Evolutionary conservation across 768 basidiomycete genomes (phyloP).

Genomic region (Lentinula sp.): DNA sequence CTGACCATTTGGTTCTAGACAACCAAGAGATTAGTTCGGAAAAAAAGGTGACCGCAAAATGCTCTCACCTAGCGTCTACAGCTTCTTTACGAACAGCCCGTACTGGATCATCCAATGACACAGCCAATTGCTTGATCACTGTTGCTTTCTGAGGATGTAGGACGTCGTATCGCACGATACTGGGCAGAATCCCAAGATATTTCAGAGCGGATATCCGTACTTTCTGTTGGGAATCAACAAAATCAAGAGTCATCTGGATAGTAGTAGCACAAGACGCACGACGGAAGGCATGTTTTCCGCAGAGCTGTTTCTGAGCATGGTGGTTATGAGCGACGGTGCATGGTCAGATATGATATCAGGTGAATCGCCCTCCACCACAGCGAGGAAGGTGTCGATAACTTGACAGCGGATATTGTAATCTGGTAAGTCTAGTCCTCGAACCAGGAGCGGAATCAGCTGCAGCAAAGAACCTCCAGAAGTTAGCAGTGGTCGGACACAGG

Average conservation of each 20-base stretch:
- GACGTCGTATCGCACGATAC: conserved; percentile 71
- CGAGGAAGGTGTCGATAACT: conserved; percentile 74
- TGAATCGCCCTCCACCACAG: conserved; percentile 57
- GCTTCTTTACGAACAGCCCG: conserved; percentile 80
- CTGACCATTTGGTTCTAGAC: conserved; percentile 42
- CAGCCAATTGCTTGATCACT: conserved; percentile 71
- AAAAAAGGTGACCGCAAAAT: background rate
- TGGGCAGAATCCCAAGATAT: conserved; percentile 70
- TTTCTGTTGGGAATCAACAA: conserved; percentile 35
- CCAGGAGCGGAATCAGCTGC: conserved; percentile 83
- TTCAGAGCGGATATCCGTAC: conserved; percentile 72
- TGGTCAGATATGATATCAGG: conserved; percentile 57
- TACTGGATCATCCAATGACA: conserved; percentile 85
- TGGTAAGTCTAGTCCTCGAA: conserved; percentile 78
- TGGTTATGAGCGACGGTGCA: conserved; percentile 60
- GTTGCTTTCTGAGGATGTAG: conserved; percentile 73
- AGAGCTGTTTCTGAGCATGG: conserved; percentile 64
- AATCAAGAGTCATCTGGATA: background rate
- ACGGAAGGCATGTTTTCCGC: conserved; percentile 44
- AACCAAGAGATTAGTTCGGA: background rate
- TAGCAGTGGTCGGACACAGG: background rate
- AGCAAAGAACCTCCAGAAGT: background rate
- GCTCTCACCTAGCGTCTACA: conserved; percentile 60
- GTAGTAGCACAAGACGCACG: conserved; percentile 31
- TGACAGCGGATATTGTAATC: conserved; percentile 69